A percentile compares a stretch with the other conserved stretches of the same genome.
Conservation (phyloP, 768 basidiomycete species). For the Podaxis sp. region DNA sequence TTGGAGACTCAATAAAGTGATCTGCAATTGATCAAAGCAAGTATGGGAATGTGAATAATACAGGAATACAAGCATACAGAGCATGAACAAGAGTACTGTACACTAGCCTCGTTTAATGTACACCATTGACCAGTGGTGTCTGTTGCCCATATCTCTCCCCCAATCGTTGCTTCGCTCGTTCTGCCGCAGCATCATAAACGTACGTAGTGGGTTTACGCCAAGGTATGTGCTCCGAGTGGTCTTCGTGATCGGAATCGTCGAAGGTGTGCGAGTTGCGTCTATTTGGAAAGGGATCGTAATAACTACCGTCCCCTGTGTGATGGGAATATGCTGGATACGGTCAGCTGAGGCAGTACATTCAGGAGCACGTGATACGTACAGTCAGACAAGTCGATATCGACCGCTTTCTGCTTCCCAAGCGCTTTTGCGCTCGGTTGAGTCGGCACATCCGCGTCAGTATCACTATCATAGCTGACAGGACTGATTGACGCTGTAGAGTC, state of each 20-base stretch:
- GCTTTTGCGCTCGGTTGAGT: slow-evolving; percentile 81
- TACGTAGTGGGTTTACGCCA: slow-evolving; percentile 58
- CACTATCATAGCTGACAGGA: neutral
- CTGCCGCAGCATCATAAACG: slow-evolving; percentile 93
- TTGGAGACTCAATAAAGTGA: too few relatives aligned
- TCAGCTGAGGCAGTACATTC: neutral
- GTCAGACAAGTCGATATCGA: slow-evolving; percentile 43
- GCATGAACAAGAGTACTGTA: slow-evolving; percentile 15
- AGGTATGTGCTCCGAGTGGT: slow-evolving; percentile 25
- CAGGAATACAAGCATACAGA: neutral
- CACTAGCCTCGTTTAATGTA: slow-evolving; percentile 11
- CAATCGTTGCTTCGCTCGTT: slow-evolving; percentile 65
- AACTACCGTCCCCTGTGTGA: neutral
- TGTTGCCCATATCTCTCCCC: slow-evolving; percentile 33
- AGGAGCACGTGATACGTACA: slow-evolving; percentile 32
- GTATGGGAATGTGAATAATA: neutral
- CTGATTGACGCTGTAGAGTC: neutral
- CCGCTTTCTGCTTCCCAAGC: slow-evolving; percentile 75
- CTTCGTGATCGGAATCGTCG: slow-evolving; percentile 17
- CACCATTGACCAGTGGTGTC: slow-evolving; percentile 13
- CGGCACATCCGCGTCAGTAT: slow-evolving; percentile 34
- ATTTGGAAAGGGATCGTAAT: neutral
- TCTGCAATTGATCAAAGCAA: neutral
- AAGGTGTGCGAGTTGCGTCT: slow-evolving; percentile 8
- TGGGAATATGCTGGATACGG: slow-evolving; percentile 6